These are phyloP conservation scores for Westerdykella sp. DNA, from an alignment of 2,329 filamentous ascomycete genomes.

Conservation along the genomic window DNA sequence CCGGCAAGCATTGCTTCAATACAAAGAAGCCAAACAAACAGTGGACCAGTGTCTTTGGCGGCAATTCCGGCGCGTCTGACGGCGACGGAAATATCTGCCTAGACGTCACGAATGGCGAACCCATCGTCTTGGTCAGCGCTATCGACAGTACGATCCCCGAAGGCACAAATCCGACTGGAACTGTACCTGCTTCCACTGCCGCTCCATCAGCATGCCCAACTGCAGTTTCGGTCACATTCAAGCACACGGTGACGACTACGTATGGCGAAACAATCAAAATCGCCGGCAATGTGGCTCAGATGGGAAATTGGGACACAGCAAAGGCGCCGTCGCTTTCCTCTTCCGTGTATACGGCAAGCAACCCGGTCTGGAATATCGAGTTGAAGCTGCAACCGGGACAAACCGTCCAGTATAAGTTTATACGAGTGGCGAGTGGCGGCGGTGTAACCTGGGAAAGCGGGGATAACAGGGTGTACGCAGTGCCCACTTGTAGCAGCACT, in stretches of 20 bases:
- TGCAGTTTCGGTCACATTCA: constrained; percentile 39
- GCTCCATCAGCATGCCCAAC: constrained; percentile 20
- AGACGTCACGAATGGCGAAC: constrained; percentile 39
- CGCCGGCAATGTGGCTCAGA: constrained; percentile 39
- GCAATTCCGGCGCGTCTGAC: constrained; percentile 35
- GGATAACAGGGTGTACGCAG: constrained; percentile 40
- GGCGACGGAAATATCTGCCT: constrained; percentile 40
- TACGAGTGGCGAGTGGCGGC: constrained; percentile 41
- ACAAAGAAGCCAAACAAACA: constrained; percentile 33
- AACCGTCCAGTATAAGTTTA: constrained; percentile 42
- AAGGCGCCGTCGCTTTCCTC: constrained; percentile 39
- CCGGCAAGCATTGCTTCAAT: constrained; percentile 40
- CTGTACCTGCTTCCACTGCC: constrained; percentile 1
- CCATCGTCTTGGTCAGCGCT: constrained; percentile 36
- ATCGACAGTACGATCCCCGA: constrained; percentile 1
- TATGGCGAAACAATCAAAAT: constrained; percentile 47
- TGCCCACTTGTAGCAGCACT: constrained; percentile 22
- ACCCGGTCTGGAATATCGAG: constrained; percentile 45
- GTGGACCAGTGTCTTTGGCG: constrained; percentile 40
- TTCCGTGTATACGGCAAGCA: constrained; percentile 38
- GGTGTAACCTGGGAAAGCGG: constrained; percentile 44
- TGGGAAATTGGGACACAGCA: constrained; percentile 41
- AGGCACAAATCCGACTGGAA: not conserved
- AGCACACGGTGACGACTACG: constrained; percentile 43
- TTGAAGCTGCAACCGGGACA: constrained; percentile 39